These are phyloP conservation scores for Entoloma clypeatum DNA, from an alignment of 1,284 basidiomycete genomes.

Conservation along the genomic window DNA sequence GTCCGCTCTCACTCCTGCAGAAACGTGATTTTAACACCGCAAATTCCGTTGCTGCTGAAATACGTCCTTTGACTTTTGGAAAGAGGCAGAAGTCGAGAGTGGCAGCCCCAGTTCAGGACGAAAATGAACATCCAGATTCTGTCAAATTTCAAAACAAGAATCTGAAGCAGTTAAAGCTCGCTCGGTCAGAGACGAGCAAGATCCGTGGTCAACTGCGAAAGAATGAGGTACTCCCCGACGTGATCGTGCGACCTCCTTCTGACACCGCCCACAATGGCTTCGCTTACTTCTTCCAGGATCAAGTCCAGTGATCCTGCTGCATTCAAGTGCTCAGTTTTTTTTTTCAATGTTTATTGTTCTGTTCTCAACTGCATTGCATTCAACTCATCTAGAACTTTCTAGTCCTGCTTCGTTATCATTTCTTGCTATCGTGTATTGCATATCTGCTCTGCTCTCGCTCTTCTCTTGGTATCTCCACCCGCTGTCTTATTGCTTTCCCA, in stretches of 20 bases:
- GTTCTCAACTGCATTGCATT: background rate
- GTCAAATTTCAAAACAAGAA: conserved; percentile 33
- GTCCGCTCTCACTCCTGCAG: conserved; percentile 60
- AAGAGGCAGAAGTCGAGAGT: conserved; percentile 45
- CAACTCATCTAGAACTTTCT: conserved; percentile 1
- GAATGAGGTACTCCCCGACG: conserved; percentile 35
- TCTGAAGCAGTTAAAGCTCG: conserved; percentile 54
- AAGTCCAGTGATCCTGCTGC: conserved; percentile 26
- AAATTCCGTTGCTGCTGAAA: conserved; percentile 25
- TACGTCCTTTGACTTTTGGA: conserved; percentile 50
- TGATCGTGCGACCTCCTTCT: conserved; percentile 38
- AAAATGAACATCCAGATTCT: conserved; percentile 42
- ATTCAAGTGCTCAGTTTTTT: conserved; percentile 10
- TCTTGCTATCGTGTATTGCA: conserved; percentile 1
- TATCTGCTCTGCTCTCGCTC: conserved; percentile 10
- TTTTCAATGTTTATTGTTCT: conserved; percentile 17
- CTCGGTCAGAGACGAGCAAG: conserved; percentile 58
- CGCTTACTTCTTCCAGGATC: conserved; percentile 36
- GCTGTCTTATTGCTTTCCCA: conserved; percentile 12
- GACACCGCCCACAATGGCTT: conserved; percentile 32
- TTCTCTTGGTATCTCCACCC: conserved; percentile 12
- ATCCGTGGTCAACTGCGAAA: conserved; percentile 42
- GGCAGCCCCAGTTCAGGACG: conserved; percentile 32
- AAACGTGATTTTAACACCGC: conserved; percentile 45
- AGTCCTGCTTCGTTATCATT: conserved; percentile 3